phyloP scores from a whole-genome alignment of 257 asterid genomes.

The Jaltomata sinuosa region DNA sequence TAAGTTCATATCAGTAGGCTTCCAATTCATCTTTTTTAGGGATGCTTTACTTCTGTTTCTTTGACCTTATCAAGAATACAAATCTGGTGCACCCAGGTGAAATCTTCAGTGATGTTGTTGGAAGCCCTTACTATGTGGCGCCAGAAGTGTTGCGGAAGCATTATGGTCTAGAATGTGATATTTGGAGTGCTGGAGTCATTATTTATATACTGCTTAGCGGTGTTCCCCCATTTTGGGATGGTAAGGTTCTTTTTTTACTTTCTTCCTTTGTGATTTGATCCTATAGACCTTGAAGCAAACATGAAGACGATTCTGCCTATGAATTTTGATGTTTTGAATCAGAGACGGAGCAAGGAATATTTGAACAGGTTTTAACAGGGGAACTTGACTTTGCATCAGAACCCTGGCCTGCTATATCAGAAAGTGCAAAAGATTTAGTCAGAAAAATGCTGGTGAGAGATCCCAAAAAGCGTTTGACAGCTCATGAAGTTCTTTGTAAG shows the following conservation, averaged over 20 bases:
- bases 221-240: conserved; percentile 72
- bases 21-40: not conserved
- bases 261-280: not conserved
- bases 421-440: conserved; percentile 57
- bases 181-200: conserved; percentile 75
- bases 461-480: conserved; percentile 52
- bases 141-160: conserved; percentile 56
- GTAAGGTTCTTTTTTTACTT: conserved; percentile 13
- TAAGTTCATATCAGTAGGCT: not conserved
- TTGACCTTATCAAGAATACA: conserved; percentile 6
- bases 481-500: conserved; percentile 69
- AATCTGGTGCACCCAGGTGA: conserved; percentile 29
- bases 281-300: not conserved
- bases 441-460: conserved; percentile 57
- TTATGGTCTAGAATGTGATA: conserved; percentile 60
- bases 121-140: conserved; percentile 68
- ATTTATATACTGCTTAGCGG: conserved; percentile 57
- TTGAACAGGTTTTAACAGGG: conserved; percentile 64
- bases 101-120: conserved; percentile 46
- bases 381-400: conserved; percentile 61
- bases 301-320: not conserved
- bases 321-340: conserved; percentile 13
- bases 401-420: conserved; percentile 71
- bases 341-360: conserved; percentile 64
- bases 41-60: not conserved